A percentile compares a stretch with the other conserved stretches of the same genome.
phyloP scores from a whole-genome alignment of 2,329 filamentous ascomycete genomes.

The Ophiocordyceps camponoti-saundersi region DNA sequence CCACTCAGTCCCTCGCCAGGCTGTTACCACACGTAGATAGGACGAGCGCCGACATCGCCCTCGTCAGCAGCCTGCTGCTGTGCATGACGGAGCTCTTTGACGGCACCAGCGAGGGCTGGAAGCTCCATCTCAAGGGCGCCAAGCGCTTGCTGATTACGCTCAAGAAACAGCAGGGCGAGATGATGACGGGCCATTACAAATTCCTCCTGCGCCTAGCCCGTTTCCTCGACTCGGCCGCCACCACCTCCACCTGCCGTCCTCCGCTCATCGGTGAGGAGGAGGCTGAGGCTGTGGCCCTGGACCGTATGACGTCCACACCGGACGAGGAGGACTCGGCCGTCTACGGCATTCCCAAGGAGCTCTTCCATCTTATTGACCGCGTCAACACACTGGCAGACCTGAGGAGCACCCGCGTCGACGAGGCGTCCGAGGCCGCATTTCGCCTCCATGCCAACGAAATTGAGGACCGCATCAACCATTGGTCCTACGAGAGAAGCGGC shows the following conservation, averaged over 20 bases:
- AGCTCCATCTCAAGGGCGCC: slow-evolving; percentile 24
- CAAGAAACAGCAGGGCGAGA: slow-evolving; percentile 13
- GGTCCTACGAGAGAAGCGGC: slow-evolving; percentile 15
- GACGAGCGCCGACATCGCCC: slow-evolving; percentile 16
- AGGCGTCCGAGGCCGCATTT: slow-evolving; percentile 13
- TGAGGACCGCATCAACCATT: slow-evolving; percentile 18
- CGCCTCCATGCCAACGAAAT: slow-evolving; percentile 12
- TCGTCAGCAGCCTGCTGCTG: slow-evolving; percentile 20
- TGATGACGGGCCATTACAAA: slow-evolving; percentile 19
- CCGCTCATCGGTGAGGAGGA: slow-evolving; percentile 16
- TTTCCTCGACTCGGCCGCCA: slow-evolving; percentile 17
- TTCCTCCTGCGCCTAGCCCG: slow-evolving; percentile 16
- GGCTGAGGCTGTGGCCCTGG: slow-evolving; percentile 10
- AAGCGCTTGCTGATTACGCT: slow-evolving; percentile 18
- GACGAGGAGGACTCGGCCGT: slow-evolving; percentile 16
- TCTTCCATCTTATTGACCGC: slow-evolving; percentile 16
- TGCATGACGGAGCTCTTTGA: slow-evolving; percentile 26
- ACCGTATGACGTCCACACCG: slow-evolving; percentile 8
- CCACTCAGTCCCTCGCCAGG: slow-evolving; percentile 13
- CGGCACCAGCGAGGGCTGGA: slow-evolving; percentile 22
- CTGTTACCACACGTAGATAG: slow-evolving; percentile 16
- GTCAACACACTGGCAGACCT: slow-evolving; percentile 16
- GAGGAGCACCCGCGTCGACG: slow-evolving; percentile 13
- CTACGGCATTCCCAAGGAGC: slow-evolving; percentile 17
- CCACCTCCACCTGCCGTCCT: slow-evolving; percentile 15